Evolutionary conservation across 2,329 filamentous ascomycete species (phyloP).

Genomic region (Fusarium musae): DNA sequence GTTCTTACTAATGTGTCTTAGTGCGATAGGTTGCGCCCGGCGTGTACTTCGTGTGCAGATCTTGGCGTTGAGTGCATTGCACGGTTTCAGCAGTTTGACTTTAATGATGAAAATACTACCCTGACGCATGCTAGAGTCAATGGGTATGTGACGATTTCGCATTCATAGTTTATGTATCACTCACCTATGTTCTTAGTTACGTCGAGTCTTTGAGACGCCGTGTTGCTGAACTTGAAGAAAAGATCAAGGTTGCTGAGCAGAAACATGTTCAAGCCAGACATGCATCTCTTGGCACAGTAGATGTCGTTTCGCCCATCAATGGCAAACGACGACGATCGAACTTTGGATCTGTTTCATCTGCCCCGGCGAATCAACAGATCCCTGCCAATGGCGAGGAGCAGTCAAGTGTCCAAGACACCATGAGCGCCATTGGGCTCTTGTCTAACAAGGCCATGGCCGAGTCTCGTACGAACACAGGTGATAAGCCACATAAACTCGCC

Average conservation of each 20-base stretch:
- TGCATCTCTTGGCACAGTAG: not conserved
- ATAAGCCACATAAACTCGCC: constrained; percentile 11
- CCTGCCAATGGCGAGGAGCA: not conserved
- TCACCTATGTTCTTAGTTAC: not conserved
- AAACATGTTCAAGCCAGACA: not conserved
- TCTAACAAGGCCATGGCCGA: constrained; percentile 28
- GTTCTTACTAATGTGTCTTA: not conserved
- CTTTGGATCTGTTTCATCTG: not conserved
- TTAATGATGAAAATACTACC: constrained; percentile 14
- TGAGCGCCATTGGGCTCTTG: constrained; percentile 26
- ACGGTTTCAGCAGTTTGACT: constrained; percentile 24
- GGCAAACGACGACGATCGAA: not conserved
- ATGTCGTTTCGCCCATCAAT: not conserved
- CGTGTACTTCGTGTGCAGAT: constrained; percentile 20
- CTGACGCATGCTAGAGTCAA: constrained; percentile 18
- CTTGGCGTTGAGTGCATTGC: constrained; percentile 22
- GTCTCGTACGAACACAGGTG: not conserved
- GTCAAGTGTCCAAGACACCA: constrained; percentile 24
- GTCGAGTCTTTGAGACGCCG: constrained; percentile 13
- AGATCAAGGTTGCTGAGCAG: constrained; percentile 6
- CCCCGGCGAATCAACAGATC: fast-evolving
- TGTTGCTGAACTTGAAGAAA: constrained; percentile 12
- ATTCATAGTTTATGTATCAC: fast-evolving
- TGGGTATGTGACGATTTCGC: not conserved
- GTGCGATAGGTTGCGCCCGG: constrained; percentile 11